These are phyloP conservation scores for Solanum sparsipilum DNA, from an alignment of 257 asterid species.

Conservation along the genomic window DNA sequence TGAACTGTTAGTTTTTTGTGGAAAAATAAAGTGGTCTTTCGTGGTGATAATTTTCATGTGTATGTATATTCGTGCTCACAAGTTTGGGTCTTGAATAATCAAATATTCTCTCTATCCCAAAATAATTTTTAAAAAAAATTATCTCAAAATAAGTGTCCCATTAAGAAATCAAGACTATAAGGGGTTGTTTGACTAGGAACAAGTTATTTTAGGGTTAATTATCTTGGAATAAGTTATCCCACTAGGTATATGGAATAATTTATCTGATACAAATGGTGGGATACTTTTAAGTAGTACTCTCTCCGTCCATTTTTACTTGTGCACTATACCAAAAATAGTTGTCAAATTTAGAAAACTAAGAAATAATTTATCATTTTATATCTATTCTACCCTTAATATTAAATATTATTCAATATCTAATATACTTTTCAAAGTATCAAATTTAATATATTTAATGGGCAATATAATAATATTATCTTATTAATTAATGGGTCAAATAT, in stretches of 20 bases:
- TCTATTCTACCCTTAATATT: too few species aligned
- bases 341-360: too few species aligned
- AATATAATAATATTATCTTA: not conserved
- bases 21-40: not conserved
- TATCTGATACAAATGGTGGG: not conserved
- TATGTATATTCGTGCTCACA: not conserved
- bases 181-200: not conserved
- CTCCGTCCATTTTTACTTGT: not conserved
- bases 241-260: not conserved
- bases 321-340: too few species aligned
- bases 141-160: not conserved
- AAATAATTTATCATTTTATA: too few species aligned
- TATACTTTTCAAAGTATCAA: not conserved
- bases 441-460: not conserved
- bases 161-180: not conserved
- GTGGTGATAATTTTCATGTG: not conserved
- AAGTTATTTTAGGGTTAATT: too few species aligned
- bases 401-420: too few species aligned
- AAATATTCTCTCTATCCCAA: not conserved
- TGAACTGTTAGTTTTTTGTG: not conserved
- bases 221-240: not conserved
- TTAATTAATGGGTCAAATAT: not conserved
- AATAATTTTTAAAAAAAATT: rapidly evolving
- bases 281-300: too few species aligned
- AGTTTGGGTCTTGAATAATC: not conserved